These are phyloP conservation scores for Tubosaeta sp. DNA, from an alignment of 768 basidiomycete species.

Conservation along the genomic window DNA sequence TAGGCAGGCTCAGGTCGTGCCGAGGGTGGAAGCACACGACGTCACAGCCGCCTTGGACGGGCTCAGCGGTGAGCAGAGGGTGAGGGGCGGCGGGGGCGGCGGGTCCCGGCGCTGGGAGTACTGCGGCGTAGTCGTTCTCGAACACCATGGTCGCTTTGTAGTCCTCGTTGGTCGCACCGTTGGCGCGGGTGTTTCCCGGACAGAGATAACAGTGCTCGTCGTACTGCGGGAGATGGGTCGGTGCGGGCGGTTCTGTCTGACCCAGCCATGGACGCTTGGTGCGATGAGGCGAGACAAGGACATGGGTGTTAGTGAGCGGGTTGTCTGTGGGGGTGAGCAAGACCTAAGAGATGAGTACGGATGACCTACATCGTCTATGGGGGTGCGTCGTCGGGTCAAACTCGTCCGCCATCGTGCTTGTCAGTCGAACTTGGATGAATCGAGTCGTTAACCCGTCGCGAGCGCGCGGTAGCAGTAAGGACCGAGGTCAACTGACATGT, in stretches of 20 bases:
- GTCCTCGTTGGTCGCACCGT: constrained; percentile 61
- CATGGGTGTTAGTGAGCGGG: constrained; percentile 69
- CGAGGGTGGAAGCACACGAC: constrained; percentile 84
- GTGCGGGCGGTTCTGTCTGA: constrained; percentile 67
- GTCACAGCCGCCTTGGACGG: constrained; percentile 81
- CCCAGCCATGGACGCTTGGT: constrained; percentile 90
- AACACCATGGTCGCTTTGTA: constrained; percentile 72
- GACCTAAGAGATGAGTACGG: background rate
- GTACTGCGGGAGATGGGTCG: constrained; percentile 50
- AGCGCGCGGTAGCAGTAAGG: too few species aligned
- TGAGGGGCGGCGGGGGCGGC: constrained; percentile 47
- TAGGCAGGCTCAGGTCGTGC: constrained; percentile 81
- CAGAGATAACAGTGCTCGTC: constrained; percentile 83
- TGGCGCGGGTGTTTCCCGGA: constrained; percentile 74
- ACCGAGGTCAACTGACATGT: too few species aligned
- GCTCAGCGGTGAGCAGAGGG: constrained; percentile 58
- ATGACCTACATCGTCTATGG: constrained; percentile 61
- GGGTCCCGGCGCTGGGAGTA: constrained; percentile 63
- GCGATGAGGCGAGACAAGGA: constrained; percentile 87
- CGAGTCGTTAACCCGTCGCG: too few species aligned
- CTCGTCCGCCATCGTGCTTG: constrained; percentile 14
- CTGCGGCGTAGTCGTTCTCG: constrained; percentile 79
- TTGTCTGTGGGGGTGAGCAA: constrained; percentile 52
- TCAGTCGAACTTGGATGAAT: too few species aligned
- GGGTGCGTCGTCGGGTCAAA: constrained; percentile 64